Conservation (phyloP, 2,329 filamentous ascomycete genomes). For the Amylocarpus encephaloides region DNA sequence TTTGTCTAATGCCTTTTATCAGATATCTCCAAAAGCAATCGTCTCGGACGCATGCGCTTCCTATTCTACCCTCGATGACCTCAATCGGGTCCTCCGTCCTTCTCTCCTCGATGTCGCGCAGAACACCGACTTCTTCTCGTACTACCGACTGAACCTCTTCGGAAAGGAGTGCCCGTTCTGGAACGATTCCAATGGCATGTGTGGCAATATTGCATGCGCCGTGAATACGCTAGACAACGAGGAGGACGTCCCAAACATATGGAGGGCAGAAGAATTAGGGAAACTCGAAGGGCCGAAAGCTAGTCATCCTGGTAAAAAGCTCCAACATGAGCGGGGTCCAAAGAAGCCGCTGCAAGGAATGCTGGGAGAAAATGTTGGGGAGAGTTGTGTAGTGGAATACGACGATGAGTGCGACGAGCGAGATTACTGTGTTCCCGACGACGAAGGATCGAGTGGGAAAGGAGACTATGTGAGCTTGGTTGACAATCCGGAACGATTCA, state of each 20-base stretch:
- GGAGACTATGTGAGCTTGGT: slow-evolving; percentile 95
- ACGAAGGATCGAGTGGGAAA: slow-evolving; percentile 78
- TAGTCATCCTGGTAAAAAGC: slow-evolving; percentile 73
- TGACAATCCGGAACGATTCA: slow-evolving; percentile 92
- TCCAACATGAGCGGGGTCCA: slow-evolving; percentile 62
- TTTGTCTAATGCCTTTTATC: slow-evolving; percentile 32
- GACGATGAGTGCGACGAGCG: slow-evolving; percentile 95
- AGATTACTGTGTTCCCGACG: slow-evolving; percentile 94
- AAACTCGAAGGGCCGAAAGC: slow-evolving; percentile 88
- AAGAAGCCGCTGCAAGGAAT: slow-evolving; percentile 72
- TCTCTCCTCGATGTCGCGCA: slow-evolving; percentile 73
- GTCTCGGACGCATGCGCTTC: slow-evolving; percentile 93
- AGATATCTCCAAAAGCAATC: slow-evolving; percentile 85
- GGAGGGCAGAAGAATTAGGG: slow-evolving; percentile 85
- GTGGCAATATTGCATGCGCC: slow-evolving; percentile 92
- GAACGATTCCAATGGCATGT: slow-evolving; percentile 88
- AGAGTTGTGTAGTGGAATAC: slow-evolving; percentile 95
- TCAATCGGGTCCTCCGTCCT: slow-evolving; percentile 73
- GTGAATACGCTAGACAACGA: slow-evolving; percentile 95
- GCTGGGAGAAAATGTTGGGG: slow-evolving; percentile 79
- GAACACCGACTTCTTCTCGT: slow-evolving; percentile 94
- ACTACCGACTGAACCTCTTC: slow-evolving; percentile 92
- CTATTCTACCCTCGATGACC: slow-evolving; percentile 78
- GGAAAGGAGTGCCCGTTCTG: slow-evolving; percentile 95
- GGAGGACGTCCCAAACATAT: slow-evolving; percentile 84